Evolutionary conservation across 129 eudicot genomes (phyloP).

Genomic region (Flaveria ramosissima): DNA sequence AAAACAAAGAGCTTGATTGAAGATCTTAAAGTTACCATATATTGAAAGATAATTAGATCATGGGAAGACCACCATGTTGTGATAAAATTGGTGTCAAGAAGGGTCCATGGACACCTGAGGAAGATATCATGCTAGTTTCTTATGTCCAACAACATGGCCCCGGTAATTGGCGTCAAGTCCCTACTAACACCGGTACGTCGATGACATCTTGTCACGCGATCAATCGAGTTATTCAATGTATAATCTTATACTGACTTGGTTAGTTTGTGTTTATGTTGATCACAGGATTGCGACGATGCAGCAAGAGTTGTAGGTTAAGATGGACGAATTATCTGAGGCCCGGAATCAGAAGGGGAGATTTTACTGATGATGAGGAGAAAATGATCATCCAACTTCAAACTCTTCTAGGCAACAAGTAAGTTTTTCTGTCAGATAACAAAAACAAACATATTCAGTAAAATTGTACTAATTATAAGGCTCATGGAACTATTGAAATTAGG

Average conservation of each 20-base stretch:
- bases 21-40: conserved; percentile 4
- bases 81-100: conserved; percentile 83
- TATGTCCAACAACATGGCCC: conserved; percentile 92
- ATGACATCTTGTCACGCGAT: background rate
- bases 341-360: conserved; percentile 77
- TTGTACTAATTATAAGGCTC: too few relatives aligned
- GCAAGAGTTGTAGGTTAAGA: conserved; percentile 86
- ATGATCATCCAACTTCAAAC: conserved; percentile 88
- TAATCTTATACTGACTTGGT: too few relatives aligned
- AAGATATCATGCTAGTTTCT: conserved; percentile 73
- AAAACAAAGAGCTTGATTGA: background rate
- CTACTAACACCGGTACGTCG: conserved; percentile 57
- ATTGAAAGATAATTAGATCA: background rate
- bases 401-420: conserved; percentile 85
- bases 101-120: conserved; percentile 94
- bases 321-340: conserved; percentile 86
- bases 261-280: background rate
- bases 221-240: too few relatives aligned
- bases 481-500: too few relatives aligned
- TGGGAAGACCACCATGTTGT: conserved; percentile 92
- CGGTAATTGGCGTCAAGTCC: conserved; percentile 85
- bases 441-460: too few relatives aligned
- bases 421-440: background rate
- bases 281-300: conserved; percentile 71
- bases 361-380: conserved; percentile 77